Evolutionary conservation across 2,329 filamentous ascomycete species (phyloP).

Genomic region (Trichoderma endophyticum): DNA sequence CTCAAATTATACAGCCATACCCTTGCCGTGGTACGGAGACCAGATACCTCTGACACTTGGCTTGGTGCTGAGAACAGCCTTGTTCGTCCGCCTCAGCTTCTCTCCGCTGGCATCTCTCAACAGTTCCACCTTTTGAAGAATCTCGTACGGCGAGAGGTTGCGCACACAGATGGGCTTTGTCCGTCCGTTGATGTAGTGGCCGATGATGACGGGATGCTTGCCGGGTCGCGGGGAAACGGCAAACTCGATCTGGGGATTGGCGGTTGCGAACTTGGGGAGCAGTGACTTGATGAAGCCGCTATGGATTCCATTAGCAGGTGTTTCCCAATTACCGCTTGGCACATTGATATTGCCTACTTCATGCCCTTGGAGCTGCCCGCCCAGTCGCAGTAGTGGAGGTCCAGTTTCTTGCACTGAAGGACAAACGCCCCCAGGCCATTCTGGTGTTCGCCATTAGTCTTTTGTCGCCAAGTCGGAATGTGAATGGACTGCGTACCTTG

Average conservation of each 20-base stretch:
- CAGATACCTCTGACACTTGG: slow-evolving; percentile 67
- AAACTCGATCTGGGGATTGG: slow-evolving; percentile 88
- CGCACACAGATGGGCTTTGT: slow-evolving; percentile 84
- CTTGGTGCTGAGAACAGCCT: slow-evolving; percentile 62
- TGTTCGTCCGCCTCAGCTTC: slow-evolving; percentile 62
- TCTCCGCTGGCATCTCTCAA: slow-evolving; percentile 73
- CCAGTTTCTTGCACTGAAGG: slow-evolving; percentile 91
- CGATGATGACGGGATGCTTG: slow-evolving; percentile 84
- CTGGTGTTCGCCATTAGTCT: slow-evolving; percentile 44
- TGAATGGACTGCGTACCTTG: slow-evolving; percentile 41
- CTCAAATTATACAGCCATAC: slow-evolving; percentile 47
- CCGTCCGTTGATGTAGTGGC: slow-evolving; percentile 88
- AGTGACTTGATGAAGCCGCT: slow-evolving; percentile 78
- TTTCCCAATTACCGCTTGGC: neutral
- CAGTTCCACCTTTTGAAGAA: slow-evolving; percentile 74
- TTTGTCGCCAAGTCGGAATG: neutral
- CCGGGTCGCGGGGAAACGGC: slow-evolving; percentile 84
- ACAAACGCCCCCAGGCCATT: slow-evolving; percentile 97
- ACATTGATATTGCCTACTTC: slow-evolving; percentile 60
- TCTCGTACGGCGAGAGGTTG: slow-evolving; percentile 76
- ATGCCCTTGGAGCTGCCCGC: slow-evolving; percentile 90
- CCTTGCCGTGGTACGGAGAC: slow-evolving; percentile 66
- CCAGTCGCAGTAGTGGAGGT: slow-evolving; percentile 97
- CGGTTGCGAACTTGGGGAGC: slow-evolving; percentile 72
- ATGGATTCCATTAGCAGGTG: neutral